Percentiles rank a stretch among this genome's conserved stretches.
These are phyloP conservation scores for Trypanosoma cruzi DNA, from an alignment of 208 protist genomes.

Conservation along the genomic window DNA sequence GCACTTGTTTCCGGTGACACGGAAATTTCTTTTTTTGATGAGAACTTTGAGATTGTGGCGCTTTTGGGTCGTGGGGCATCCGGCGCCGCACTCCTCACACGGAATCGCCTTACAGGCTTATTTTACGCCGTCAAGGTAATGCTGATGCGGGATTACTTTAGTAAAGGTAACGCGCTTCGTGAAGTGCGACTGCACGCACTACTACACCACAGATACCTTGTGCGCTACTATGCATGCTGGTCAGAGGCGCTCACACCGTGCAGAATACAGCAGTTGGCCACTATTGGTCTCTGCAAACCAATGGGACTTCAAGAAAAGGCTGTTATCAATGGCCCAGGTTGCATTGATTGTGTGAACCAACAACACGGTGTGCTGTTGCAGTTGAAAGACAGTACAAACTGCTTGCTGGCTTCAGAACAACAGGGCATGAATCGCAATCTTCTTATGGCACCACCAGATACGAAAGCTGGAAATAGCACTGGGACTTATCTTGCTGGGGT, in stretches of 20 bases:
- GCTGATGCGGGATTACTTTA: constrained; percentile 63
- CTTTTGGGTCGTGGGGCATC: constrained; percentile 69
- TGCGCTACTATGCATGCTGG: constrained; percentile 85
- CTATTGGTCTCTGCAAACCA: constrained; percentile 54
- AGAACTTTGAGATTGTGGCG: constrained; percentile 78
- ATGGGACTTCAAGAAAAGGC: constrained; percentile 1
- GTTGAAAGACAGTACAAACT: background rate
- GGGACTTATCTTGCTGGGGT: constrained; percentile 25
- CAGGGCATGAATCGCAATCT: background rate
- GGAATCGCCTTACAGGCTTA: constrained; percentile 72
- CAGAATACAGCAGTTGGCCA: constrained; percentile 69
- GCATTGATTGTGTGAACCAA: background rate
- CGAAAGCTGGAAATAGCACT: background rate
- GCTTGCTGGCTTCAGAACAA: background rate
- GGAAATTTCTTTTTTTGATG: constrained; percentile 79
- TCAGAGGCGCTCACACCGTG: constrained; percentile 72
- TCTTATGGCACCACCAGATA: background rate
- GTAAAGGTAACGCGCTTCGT: constrained; percentile 62
- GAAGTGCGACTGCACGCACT: constrained; percentile 78
- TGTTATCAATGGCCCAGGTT: background rate
- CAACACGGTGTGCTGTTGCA: background rate
- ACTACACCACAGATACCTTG: constrained; percentile 58
- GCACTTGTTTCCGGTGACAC: background rate
- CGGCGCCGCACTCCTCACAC: constrained; percentile 77
- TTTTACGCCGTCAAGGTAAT: constrained; percentile 91